phyloP scores from a whole-genome alignment of 306 rosid species.

The Sicyos baderoa region DNA sequence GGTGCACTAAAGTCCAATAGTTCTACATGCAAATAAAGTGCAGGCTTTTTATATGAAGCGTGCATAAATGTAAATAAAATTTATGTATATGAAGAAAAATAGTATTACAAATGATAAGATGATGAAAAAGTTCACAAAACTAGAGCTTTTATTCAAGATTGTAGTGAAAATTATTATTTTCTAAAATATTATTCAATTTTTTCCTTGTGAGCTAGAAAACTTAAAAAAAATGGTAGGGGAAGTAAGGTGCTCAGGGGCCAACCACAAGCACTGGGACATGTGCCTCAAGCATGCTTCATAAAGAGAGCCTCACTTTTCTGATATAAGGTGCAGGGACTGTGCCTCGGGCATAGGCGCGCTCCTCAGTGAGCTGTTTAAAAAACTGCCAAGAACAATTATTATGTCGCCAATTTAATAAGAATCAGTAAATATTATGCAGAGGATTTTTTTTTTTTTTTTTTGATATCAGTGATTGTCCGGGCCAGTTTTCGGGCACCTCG shows the following conservation, averaged over 20 bases:
- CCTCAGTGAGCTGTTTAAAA: background rate
- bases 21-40: background rate
- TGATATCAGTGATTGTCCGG: no score
- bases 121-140: background rate
- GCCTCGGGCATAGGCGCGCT: background rate
- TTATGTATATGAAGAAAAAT: background rate
- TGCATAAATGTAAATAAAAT: background rate
- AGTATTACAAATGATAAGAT: background rate
- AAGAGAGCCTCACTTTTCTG: background rate
- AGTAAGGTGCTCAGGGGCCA: background rate
- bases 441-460: no score
- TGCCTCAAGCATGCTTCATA: background rate
- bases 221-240: background rate
- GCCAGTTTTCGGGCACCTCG: no score
- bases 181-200: no score
- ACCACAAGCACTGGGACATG: background rate
- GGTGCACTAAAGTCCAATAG: background rate
- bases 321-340: background rate
- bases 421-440: background rate
- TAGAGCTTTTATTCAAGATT: background rate
- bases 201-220: background rate
- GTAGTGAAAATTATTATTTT: background rate
- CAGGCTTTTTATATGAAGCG: background rate
- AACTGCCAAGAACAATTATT: background rate
- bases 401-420: background rate